Evolutionary conservation across 805 yeast genomes (phyloP), one percentile per base, ranked within the genome.

Genomic region (Tetrapisispora pingtungensis): DNA sequence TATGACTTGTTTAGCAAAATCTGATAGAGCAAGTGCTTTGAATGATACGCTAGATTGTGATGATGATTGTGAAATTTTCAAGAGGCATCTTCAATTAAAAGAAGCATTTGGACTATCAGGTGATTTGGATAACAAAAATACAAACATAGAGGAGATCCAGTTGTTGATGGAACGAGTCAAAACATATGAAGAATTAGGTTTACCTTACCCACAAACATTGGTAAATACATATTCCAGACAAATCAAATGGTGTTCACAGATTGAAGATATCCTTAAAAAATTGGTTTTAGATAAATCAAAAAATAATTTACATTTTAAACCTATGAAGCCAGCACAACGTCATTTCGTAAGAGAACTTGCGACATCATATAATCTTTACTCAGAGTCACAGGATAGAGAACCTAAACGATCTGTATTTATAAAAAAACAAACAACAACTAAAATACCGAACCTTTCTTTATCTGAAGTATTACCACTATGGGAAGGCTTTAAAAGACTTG

Each of bases 311-410:
- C 79, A 78, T 56, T 85, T 89, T 63, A 79, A 79, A 15, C 81
- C 90, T 15, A 85, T 88, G 95, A 71, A 67, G 41, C 59, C 69
- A 13, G 73, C 78, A 5, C 90, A 84, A 59, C 68, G 96, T 39
- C 68, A 68, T 48, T 86, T 87, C 56, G 64, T 88, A 22, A 90
- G 80, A 55, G 78, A 77, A 42, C 55, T 88, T 34, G 81, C 88
- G 0, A 75, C 70, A 22, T 62, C 77, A 0, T 86, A 68, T 58
- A 67, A 72, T 12, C 54, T 86, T 12, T 78, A 74, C 52, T 69
- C 82, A 0, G 88, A 84, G 54, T 75, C 89, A 1, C 93, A 84
- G 49, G 96, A 85, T 60, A 76, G 75, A 2, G 96, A 86, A 51
- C 96, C 96, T 0, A 70, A 76, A 42, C 63, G 95, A 48, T 75